Percentiles rank a stretch among this genome's conserved stretches.
phyloP scores from a whole-genome alignment of 2,329 filamentous ascomycete genomes.

The Colletotrichum chlorophyti region DNA sequence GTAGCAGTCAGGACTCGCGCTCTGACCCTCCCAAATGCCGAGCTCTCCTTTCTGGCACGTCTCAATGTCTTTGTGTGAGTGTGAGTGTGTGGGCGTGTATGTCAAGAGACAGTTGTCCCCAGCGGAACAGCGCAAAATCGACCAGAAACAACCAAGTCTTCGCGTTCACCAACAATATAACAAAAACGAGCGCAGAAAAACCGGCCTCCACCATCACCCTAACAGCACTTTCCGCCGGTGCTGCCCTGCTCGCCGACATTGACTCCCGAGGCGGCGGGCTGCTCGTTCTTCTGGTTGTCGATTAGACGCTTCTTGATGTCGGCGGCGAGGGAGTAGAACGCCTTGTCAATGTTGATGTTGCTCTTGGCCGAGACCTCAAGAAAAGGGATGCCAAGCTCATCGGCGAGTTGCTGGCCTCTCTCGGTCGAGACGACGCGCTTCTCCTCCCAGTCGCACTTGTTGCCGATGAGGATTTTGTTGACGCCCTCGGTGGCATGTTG shows the following conservation, averaged over 20 bases:
- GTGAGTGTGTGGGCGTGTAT: too few relatives aligned
- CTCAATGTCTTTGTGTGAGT: background rate
- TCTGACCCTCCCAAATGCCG: conserved; percentile 4
- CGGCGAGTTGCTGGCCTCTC: conserved; percentile 89
- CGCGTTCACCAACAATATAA: conserved; percentile 3
- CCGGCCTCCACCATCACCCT: conserved; percentile 38
- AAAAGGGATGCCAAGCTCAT: conserved; percentile 97
- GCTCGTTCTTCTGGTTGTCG: conserved; percentile 84
- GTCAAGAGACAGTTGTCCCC: background rate
- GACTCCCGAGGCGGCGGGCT: conserved; percentile 63
- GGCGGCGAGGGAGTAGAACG: conserved; percentile 91
- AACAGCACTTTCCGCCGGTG: conserved; percentile 78
- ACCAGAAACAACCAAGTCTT: conserved; percentile 13
- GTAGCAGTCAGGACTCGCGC: background rate
- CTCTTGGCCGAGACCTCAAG: conserved; percentile 98
- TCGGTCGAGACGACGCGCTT: conserved; percentile 95
- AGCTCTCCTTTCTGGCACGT: background rate
- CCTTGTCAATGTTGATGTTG: conserved; percentile 99
- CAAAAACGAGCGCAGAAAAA: background rate
- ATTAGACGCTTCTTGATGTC: conserved; percentile 99
- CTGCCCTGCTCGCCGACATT: conserved; percentile 71
- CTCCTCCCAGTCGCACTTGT: conserved; percentile 99
- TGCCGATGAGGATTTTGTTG: conserved; percentile 99
- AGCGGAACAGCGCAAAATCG: conserved; percentile 16
- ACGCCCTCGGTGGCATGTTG: conserved; percentile 98